These are phyloP conservation scores for Ophiostoma perfectum DNA, from an alignment of 2,329 filamentous ascomycete genomes.

Conservation along the genomic window DNA sequence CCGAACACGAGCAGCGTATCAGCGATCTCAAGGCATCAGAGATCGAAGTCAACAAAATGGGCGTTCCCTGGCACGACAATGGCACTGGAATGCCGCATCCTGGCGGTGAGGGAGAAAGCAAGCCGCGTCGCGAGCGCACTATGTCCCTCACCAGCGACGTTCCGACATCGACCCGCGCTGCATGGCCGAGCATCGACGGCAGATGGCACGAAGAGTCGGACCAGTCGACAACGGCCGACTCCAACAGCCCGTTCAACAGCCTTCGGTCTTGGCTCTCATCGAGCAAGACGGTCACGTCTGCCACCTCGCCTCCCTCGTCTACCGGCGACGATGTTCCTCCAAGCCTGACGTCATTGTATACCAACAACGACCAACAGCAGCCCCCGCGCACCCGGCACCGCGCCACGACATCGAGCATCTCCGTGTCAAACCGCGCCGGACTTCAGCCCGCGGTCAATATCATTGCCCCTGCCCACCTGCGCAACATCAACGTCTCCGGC, in stretches of 20 bases:
- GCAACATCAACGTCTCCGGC: constrained; percentile 20
- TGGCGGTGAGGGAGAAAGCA: not conserved
- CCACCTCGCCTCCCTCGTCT: constrained; percentile 23
- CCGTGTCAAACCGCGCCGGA: constrained; percentile 50
- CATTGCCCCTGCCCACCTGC: constrained; percentile 40
- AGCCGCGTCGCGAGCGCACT: constrained; percentile 22
- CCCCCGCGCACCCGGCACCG: constrained; percentile 46
- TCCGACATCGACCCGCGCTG: constrained; percentile 9
- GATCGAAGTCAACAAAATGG: constrained; percentile 26
- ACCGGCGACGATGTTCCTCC: constrained; percentile 19
- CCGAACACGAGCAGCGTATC: constrained; percentile 28
- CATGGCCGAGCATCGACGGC: constrained; percentile 22
- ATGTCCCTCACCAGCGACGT: constrained; percentile 24
- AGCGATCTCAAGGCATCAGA: constrained; percentile 26
- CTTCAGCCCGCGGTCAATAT: constrained; percentile 64
- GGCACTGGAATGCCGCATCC: not conserved
- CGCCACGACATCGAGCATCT: constrained; percentile 47
- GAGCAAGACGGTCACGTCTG: constrained; percentile 14
- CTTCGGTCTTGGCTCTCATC: constrained; percentile 27
- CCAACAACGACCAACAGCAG: constrained; percentile 15
- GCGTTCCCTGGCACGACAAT: constrained; percentile 25
- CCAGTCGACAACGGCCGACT: constrained; percentile 23
- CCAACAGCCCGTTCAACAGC: constrained; percentile 27
- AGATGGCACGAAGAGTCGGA: constrained; percentile 23
- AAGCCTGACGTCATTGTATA: constrained; percentile 23